Conservation (phyloP, 2,329 filamentous ascomycete species). For the Fusarium phyllophilum region DNA sequence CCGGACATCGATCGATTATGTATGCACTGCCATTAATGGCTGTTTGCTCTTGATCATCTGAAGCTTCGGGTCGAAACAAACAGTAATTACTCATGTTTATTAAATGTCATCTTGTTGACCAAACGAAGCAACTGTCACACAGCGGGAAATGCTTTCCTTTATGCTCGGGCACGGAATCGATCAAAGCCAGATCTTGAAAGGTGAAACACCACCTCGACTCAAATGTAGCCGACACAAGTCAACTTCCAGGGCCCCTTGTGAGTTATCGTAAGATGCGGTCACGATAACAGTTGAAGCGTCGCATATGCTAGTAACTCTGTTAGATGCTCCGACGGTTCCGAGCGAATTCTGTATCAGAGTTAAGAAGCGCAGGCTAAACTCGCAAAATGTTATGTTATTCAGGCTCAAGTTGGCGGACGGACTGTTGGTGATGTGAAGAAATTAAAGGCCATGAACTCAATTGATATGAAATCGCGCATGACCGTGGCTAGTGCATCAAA, state of each 20-base stretch:
- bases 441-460: slow-evolving; percentile 26
- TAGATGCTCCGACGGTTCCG: slow-evolving; percentile 2
- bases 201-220: slow-evolving; percentile 26
- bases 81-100: neutral
- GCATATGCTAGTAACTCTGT: neutral
- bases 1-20: neutral
- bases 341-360: neutral
- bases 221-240: neutral
- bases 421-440: slow-evolving; percentile 3
- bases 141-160: slow-evolving; percentile 10
- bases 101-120: neutral
- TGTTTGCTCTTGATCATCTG: neutral
- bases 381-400: neutral
- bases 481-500: slow-evolving; percentile 29
- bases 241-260: slow-evolving; percentile 7
- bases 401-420: neutral
- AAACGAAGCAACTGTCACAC: neutral
- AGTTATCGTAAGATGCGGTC: slow-evolving; percentile 29
- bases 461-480: slow-evolving; percentile 24
- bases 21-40: neutral
- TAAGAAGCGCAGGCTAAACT: neutral
- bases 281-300: slow-evolving; percentile 15
- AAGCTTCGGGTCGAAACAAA: neutral
- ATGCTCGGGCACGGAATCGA: neutral
- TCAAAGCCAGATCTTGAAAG: slow-evolving; percentile 30